Evolutionary conservation across 371 early-diverging fungal genomes (phyloP), one percentile per base, ranked within the genome.

Genomic region (Rhizomucor miehei): DNA sequence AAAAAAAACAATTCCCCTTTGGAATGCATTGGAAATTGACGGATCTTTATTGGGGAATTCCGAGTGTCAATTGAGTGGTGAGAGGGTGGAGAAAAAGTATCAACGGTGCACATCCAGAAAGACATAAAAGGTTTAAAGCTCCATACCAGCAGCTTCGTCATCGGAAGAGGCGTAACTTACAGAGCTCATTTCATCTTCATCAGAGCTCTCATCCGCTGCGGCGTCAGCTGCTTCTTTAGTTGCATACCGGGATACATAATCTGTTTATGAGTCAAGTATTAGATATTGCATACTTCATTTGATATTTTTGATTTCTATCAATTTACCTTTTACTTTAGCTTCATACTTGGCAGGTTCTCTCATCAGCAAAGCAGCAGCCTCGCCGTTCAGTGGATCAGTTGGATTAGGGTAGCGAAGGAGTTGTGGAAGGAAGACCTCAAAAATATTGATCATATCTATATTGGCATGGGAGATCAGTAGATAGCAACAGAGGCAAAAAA

Each of bases 361-460:
- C 93, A 99, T 92, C 72, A 96, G 77, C 59, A 99, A 66, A 36
- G 97, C 93, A 3, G 99, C 99, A 1, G 99, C 99, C 71, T 99
- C 99, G 50, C 98, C 96, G 68, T 99, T 99, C 56, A 99, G 77
- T n/a, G 99, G 99, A 73, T 99, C 99, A 6, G 95, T 94, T 17
- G 99, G 95, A 66, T 99, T 99, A 38, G 99, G 99, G 67, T 99
- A 99, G 37, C 95, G 85, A 51, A 99, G 77, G 24, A 99, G 81
- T 71, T 99, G 99, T 47, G 99, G 99, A 48, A 99, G 75, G 69
- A 99, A 99, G 21, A 95, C 93, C 65, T 98, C 99, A 68, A 99
- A 96, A 58, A 99, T 97, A 72, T 99, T 99, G 68, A 95, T 86
- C 91, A 99, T 89, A 60, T 97, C 94, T 86, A 73, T 29, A 51